These are phyloP conservation scores for Sugiyamaella xylanicola DNA, from an alignment of 1,139 yeast species.

Conservation along the genomic window DNA sequence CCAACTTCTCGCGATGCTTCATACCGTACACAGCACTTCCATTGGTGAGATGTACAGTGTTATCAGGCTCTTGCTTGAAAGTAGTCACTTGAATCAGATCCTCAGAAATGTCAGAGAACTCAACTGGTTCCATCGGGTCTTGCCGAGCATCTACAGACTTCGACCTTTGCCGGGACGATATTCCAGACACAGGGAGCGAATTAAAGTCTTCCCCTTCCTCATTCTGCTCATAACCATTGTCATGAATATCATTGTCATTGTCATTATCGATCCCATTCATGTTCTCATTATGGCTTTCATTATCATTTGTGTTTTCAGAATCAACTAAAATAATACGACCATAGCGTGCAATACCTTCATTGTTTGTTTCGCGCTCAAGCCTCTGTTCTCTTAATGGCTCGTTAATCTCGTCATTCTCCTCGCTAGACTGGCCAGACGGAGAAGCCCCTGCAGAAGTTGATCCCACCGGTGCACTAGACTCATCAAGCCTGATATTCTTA, in stretches of 20 bases:
- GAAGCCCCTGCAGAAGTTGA: not conserved
- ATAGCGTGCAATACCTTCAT: too few relatives aligned
- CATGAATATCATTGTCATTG: not conserved
- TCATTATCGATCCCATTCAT: not conserved
- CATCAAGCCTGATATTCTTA: slow-evolving; percentile 8
- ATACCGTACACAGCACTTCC: slow-evolving; percentile 39
- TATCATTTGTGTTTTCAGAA: too few relatives aligned
- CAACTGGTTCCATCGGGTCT: not conserved
- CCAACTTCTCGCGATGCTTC: slow-evolving; percentile 45
- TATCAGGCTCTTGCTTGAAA: slow-evolving; percentile 23
- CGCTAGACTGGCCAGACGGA: too few relatives aligned
- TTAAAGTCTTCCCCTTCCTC: slow-evolving; percentile 2
- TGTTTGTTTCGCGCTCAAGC: too few relatives aligned
- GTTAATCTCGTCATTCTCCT: too few relatives aligned
- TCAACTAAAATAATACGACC: too few relatives aligned
- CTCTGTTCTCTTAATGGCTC: too few relatives aligned
- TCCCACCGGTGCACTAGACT: not conserved
- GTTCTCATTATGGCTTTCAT: too few relatives aligned
- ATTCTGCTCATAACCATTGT: not conserved
- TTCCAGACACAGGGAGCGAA: not conserved
- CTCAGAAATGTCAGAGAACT: slow-evolving; percentile 1
- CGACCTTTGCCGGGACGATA: not conserved
- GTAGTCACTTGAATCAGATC: slow-evolving; percentile 22
- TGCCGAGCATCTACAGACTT: not conserved
- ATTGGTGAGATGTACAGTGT: slow-evolving; percentile 22